Evolutionary conservation across 2,329 filamentous ascomycete species (phyloP).

Genomic region (Hysterium pulicare): DNA sequence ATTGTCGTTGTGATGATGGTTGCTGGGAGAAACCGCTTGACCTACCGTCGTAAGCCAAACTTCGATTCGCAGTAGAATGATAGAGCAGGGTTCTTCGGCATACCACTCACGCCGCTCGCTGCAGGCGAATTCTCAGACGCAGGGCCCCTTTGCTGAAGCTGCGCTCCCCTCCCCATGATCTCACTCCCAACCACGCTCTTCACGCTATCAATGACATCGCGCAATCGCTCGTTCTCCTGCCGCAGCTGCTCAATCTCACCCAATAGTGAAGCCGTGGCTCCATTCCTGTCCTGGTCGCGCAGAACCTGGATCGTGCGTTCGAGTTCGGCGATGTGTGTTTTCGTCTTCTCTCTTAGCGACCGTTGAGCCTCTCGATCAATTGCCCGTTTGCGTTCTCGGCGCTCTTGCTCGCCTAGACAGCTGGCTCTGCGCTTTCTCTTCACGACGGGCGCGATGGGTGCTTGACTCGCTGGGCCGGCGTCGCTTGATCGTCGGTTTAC

Average conservation of each 20-base stretch:
- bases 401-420: slow-evolving; percentile 33
- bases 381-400: slow-evolving; percentile 32
- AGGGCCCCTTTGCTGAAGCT: no score
- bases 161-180: no score
- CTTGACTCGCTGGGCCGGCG: slow-evolving; percentile 13
- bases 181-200: slow-evolving; percentile 28
- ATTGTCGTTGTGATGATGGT: not conserved
- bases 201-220: slow-evolving; percentile 32
- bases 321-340: slow-evolving; percentile 35
- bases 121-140: no score
- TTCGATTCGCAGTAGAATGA: slow-evolving; percentile 2
- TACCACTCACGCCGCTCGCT: slow-evolving; percentile 2
- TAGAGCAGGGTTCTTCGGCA: no score
- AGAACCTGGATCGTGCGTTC: slow-evolving; percentile 36
- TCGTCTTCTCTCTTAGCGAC: slow-evolving; percentile 35
- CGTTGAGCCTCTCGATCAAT: slow-evolving; percentile 36
- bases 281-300: slow-evolving; percentile 30
- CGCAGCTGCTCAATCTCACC: slow-evolving; percentile 29
- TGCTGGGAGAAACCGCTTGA: slow-evolving; percentile 5
- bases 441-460: slow-evolving; percentile 22
- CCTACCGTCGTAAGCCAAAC: slow-evolving; percentile 25
- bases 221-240: slow-evolving; percentile 32
- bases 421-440: slow-evolving; percentile 34
- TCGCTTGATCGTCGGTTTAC: slow-evolving; percentile 24
- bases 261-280: slow-evolving; percentile 27